A percentile compares a stretch with the other conserved stretches of the same genome.
Evolutionary conservation across 257 asterid species (phyloP).

Genomic region (Scutellaria barbata): DNA sequence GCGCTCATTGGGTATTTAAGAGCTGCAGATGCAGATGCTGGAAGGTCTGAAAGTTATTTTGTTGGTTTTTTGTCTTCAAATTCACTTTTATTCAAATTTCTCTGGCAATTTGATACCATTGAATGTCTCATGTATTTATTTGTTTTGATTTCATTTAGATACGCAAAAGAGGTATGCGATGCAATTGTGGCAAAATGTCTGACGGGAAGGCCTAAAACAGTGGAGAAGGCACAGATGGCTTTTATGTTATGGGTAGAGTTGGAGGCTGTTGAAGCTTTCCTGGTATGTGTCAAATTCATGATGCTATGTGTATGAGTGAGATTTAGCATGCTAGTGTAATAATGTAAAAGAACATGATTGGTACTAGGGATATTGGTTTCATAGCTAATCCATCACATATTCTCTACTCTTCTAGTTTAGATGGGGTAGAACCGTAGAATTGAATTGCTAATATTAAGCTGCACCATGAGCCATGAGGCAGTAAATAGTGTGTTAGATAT

Average conservation of each 20-base stretch:
- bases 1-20: slow-evolving; percentile 88
- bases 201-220: slow-evolving; percentile 97
- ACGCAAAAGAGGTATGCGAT: slow-evolving; percentile 94
- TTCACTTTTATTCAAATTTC: slow-evolving; percentile 2
- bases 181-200: slow-evolving; percentile 91
- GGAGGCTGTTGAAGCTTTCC: slow-evolving; percentile 93
- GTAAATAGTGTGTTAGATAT: slow-evolving; percentile 7
- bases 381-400: slow-evolving; percentile 16
- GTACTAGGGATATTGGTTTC: slow-evolving; percentile 11
- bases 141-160: slow-evolving; percentile 45
- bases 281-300: slow-evolving; percentile 59
- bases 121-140: slow-evolving; percentile 4
- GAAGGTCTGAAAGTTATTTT: slow-evolving; percentile 54
- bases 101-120: slow-evolving; percentile 6
- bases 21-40: slow-evolving; percentile 97
- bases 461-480: slow-evolving; percentile 3
- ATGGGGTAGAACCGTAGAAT: not conserved
- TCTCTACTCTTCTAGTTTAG: not conserved
- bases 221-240: slow-evolving; percentile 88
- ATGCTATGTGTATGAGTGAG: slow-evolving; percentile 8
- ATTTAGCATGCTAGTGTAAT: not conserved
- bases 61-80: slow-evolving; percentile 13
- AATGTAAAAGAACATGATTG: slow-evolving; percentile 8
- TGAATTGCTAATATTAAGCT: slow-evolving; percentile 7
- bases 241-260: slow-evolving; percentile 96